phyloP scores from a whole-genome alignment of 345 rosid genomes.

The Pelargonium nanum region DNA sequence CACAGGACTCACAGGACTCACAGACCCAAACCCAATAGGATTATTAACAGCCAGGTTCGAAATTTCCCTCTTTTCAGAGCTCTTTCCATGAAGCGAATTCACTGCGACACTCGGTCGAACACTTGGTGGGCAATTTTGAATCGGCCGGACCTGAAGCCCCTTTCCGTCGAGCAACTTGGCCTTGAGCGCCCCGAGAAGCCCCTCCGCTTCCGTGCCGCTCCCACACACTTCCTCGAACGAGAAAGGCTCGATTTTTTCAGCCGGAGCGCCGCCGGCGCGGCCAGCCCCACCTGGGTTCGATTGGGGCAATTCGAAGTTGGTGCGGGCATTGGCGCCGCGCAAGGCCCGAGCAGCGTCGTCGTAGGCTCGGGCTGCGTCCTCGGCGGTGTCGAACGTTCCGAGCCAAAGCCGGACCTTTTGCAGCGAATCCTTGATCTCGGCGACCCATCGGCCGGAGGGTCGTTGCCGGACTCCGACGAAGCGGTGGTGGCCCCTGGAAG shows the following conservation, averaged over 20 bases:
- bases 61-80: not conserved
- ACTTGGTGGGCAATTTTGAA: constrained; percentile 1
- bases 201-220: constrained; percentile 22
- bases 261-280: not conserved
- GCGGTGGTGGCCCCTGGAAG: constrained; percentile 36
- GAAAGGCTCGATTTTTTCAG: constrained; percentile 30
- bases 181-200: constrained; percentile 41
- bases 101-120: not conserved
- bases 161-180: constrained; percentile 39
- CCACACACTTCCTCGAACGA: constrained; percentile 39
- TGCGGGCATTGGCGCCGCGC: constrained; percentile 39
- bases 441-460: constrained; percentile 53
- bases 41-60: not conserved
- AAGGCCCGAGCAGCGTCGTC: constrained; percentile 44
- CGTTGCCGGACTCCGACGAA: constrained; percentile 50
- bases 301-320: constrained; percentile 36
- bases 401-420: constrained; percentile 51
- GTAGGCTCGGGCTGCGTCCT: constrained; percentile 46
- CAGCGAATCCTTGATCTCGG: constrained; percentile 46
- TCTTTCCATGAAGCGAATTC: constrained; percentile 1
- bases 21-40: constrained; percentile 7
- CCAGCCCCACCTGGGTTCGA: constrained; percentile 5
- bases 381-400: constrained; percentile 48
- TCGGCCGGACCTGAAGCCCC: constrained; percentile 12
- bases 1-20: constrained; percentile 1